Conservation (phyloP, 2,329 filamentous ascomycete species). For the Penicillium sp. region DNA sequence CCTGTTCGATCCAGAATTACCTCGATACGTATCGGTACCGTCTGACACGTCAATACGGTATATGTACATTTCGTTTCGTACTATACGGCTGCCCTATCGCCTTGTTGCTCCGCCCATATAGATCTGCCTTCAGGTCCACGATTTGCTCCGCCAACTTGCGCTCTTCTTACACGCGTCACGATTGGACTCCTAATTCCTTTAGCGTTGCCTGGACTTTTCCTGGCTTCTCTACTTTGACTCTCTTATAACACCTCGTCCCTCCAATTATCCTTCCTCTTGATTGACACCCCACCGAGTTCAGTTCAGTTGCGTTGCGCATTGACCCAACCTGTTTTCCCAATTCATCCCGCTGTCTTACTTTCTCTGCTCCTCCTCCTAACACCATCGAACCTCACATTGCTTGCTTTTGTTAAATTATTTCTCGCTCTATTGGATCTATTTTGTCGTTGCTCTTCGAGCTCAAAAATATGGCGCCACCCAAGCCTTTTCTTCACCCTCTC, state of each 20-base stretch:
- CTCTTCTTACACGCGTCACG: not conserved
- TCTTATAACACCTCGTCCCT: not conserved
- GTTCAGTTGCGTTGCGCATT: not conserved
- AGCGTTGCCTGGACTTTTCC: not conserved
- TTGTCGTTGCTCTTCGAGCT: not conserved
- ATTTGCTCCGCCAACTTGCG: not conserved
- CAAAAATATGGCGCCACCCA: conserved; percentile 28
- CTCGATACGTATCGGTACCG: conserved; percentile 4
- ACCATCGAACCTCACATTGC: conserved; percentile 1
- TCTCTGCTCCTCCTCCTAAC: not conserved
- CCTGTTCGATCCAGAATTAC: not conserved
- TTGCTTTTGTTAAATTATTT: not conserved
- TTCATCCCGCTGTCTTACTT: not conserved
- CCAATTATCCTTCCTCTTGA: not conserved
- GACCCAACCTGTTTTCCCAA: not conserved
- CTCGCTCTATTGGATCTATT: not conserved
- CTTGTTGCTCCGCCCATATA: not conserved
- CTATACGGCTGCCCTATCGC: not conserved
- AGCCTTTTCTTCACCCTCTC: conserved; percentile 39
- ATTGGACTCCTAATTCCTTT: not conserved
- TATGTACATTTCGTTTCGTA: conserved; percentile 2
- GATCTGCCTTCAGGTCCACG: conserved; percentile 1
- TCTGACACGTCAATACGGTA: conserved; percentile 3
- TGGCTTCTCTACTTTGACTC: not conserved
- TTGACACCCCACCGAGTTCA: not conserved